Percentiles rank a stretch among this genome's conserved stretches.
Evolutionary conservation across 495 filamentous ascomycete species (phyloP).

Genomic region (Daldinia grandis): DNA sequence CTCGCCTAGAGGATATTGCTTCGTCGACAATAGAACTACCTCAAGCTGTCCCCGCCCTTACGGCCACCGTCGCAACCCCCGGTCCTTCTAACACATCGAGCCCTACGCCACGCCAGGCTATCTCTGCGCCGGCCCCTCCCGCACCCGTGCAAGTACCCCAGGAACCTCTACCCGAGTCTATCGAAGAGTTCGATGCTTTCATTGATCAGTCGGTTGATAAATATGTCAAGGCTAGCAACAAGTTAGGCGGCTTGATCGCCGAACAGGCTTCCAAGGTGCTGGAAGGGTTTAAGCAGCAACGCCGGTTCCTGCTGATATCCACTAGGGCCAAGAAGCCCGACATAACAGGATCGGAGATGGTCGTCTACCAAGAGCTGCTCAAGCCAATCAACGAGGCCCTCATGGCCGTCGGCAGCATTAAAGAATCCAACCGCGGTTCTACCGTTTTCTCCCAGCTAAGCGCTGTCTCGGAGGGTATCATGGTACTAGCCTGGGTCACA

Average conservation of each 20-base stretch:
- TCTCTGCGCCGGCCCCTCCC: constrained; percentile 48
- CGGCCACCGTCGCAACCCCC: constrained; percentile 48
- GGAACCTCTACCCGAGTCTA: constrained; percentile 73
- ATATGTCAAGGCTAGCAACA: constrained; percentile 79
- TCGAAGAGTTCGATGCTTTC: constrained; percentile 86
- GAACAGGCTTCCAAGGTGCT: constrained; percentile 68
- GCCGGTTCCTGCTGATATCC: constrained; percentile 85
- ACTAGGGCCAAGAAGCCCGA: constrained; percentile 94
- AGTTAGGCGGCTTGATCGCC: constrained; percentile 77
- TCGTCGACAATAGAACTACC: constrained; percentile 70
- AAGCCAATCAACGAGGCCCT: constrained; percentile 84
- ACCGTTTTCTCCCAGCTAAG: constrained; percentile 79
- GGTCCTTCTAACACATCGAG: constrained; percentile 41
- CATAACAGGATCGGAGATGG: constrained; percentile 69
- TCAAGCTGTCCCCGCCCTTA: constrained; percentile 53
- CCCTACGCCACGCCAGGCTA: constrained; percentile 42
- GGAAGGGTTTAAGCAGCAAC: constrained; percentile 76
- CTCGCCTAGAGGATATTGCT: constrained; percentile 94
- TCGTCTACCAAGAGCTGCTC: constrained; percentile 69
- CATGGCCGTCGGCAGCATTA: constrained; percentile 75
- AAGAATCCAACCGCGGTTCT: constrained; percentile 77
- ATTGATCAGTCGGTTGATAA: constrained; percentile 77
- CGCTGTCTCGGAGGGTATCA: constrained; percentile 88
- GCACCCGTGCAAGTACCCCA: constrained; percentile 52
- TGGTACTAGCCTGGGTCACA: constrained; percentile 84